Evolutionary conservation across 1,284 basidiomycete species (phyloP).

Genomic region (Austroboletus sp.): DNA sequence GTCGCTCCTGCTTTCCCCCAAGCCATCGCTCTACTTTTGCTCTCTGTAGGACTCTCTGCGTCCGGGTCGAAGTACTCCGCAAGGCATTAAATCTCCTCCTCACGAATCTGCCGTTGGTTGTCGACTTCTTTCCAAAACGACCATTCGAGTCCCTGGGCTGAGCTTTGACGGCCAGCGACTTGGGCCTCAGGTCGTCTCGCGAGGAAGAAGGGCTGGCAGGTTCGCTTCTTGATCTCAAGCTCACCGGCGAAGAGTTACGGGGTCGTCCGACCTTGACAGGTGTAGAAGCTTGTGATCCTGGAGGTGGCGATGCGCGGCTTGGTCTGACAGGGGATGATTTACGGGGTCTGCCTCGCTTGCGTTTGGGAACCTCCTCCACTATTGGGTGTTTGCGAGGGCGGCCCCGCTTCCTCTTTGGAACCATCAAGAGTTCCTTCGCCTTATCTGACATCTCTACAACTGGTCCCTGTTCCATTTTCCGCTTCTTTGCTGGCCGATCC

Average conservation of each 20-base stretch:
- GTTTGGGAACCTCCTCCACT: conserved; percentile 31
- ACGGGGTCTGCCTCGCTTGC: conserved; percentile 34
- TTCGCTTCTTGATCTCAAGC: conserved; percentile 23
- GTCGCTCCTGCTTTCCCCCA: conserved; percentile 24
- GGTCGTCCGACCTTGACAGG: conserved; percentile 13
- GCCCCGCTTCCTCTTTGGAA: conserved; percentile 33
- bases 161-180: conserved; percentile 43
- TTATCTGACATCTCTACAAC: conserved; percentile 36
- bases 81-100: conserved; percentile 34
- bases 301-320: conserved; percentile 10
- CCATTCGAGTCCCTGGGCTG: conserved; percentile 47
- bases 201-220: conserved; percentile 25
- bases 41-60: conserved; percentile 38
- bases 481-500: conserved; percentile 41
- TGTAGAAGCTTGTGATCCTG: conserved; percentile 11
- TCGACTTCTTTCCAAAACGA: conserved; percentile 46
- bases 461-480: conserved; percentile 34
- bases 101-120: conserved; percentile 46
- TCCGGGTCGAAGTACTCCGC: conserved; percentile 31
- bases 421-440: conserved; percentile 31
- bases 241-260: conserved; percentile 18
- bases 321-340: conserved; percentile 24
- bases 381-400: conserved; percentile 34
- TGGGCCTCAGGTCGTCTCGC: conserved; percentile 34
- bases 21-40: conserved; percentile 36